Conservation (phyloP, 192 early-diverging fungal species). For the Gonapodya sp. region DNA sequence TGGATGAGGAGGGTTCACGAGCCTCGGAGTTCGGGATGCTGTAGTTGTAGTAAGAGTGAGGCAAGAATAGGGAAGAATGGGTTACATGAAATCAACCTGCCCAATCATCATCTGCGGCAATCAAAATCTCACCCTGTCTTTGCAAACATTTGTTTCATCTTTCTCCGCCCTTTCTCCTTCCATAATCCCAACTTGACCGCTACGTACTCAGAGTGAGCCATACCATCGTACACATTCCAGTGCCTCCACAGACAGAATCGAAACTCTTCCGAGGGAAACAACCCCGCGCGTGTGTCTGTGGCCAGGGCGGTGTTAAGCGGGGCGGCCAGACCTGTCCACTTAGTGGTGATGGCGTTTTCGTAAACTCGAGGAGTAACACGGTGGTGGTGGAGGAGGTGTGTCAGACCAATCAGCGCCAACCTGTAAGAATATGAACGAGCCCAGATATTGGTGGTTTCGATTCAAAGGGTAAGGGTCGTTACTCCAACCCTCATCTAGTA, state of each 20-base stretch:
- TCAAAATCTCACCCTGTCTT: slow-evolving; percentile 66
- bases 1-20: not conserved
- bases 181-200: slow-evolving; percentile 79
- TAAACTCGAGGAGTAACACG: slow-evolving; percentile 62
- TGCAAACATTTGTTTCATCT: slow-evolving; percentile 71
- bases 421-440: no score
- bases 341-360: slow-evolving; percentile 32
- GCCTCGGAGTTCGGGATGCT: not conserved
- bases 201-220: slow-evolving; percentile 83
- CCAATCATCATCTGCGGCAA: no score
- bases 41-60: not conserved
- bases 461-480: not conserved
- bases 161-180: slow-evolving; percentile 69
- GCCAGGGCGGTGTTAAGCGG: slow-evolving; percentile 33
- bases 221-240: slow-evolving; percentile 80
- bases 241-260: slow-evolving; percentile 78
- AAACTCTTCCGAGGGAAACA: slow-evolving; percentile 57
- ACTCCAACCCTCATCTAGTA: not conserved
- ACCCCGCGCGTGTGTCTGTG: not conserved
- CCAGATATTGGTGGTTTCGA: no score
- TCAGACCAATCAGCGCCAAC: not conserved
- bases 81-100: not conserved
- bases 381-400: slow-evolving; percentile 42
- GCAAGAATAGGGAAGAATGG: not conserved
- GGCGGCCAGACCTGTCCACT: slow-evolving; percentile 60